phyloP scores from a whole-genome alignment of 805 yeast species.

The Candida adriatica region DNA sequence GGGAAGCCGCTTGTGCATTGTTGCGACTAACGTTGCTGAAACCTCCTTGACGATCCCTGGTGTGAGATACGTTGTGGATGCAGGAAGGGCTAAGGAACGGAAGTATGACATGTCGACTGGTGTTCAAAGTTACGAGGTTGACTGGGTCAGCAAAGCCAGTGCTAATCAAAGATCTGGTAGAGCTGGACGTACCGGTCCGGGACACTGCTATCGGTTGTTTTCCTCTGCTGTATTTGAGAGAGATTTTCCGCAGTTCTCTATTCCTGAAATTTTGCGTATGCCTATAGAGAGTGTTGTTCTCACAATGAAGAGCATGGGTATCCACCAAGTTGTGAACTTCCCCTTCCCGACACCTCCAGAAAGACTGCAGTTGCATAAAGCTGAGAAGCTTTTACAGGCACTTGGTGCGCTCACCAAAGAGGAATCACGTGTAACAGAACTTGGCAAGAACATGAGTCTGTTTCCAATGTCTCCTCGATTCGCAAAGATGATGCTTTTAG shows the following conservation, averaged over 20 bases:
- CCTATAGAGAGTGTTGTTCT: constrained; percentile 95
- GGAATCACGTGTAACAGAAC: constrained; percentile 56
- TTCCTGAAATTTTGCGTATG: constrained; percentile 89
- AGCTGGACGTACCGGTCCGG: constrained; percentile 99
- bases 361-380: constrained; percentile 46
- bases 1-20: constrained; percentile 82
- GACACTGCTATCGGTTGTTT: constrained; percentile 87
- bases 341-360: constrained; percentile 97
- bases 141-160: constrained; percentile 92
- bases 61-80: constrained; percentile 87
- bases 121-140: constrained; percentile 86
- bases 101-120: constrained; percentile 76
- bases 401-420: constrained; percentile 68
- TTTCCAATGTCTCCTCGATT: constrained; percentile 94
- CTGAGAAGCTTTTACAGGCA: constrained; percentile 59
- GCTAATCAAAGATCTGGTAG: constrained; percentile 95
- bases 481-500: constrained; percentile 81
- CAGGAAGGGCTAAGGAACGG: constrained; percentile 91
- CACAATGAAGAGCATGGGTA: constrained; percentile 96
- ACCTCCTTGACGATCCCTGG: constrained; percentile 96
- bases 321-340: constrained; percentile 81
- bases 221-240: constrained; percentile 92
- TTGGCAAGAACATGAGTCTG: constrained; percentile 80
- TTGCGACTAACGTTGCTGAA: constrained; percentile 97
- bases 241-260: constrained; percentile 74